Conservation (phyloP, 164 flowering plant genomes). For the Sextonia rubra region DNA sequence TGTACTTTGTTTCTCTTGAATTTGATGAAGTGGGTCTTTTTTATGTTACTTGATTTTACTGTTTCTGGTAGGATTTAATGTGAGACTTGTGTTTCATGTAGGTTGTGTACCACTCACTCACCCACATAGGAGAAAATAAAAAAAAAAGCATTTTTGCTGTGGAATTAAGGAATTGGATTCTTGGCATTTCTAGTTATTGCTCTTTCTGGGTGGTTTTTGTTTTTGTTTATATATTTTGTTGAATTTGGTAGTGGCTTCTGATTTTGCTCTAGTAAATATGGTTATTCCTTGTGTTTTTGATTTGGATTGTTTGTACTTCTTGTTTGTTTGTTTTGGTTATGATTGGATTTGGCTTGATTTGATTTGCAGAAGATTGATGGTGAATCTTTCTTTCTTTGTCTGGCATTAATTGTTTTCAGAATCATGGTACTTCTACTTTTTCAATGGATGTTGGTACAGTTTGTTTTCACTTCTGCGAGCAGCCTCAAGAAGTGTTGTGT, state of each 20-base stretch:
- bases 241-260: neutral
- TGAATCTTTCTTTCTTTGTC: neutral
- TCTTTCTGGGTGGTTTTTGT: neutral
- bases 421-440: neutral
- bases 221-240: neutral
- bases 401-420: neutral
- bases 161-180: neutral
- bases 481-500: neutral
- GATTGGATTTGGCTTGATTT: neutral
- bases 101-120: too few relatives aligned
- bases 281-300: neutral
- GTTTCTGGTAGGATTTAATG: too few relatives aligned
- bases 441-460: neutral
- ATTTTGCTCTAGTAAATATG: neutral
- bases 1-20: conserved; percentile 11
- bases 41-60: neutral
- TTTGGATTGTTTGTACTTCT: neutral
- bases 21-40: neutral
- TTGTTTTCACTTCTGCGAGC: neutral
- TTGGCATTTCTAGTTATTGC: neutral
- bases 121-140: too few relatives aligned
- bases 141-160: too few relatives aligned
- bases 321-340: neutral
- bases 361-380: neutral
- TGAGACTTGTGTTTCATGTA: too few relatives aligned